These are phyloP conservation scores for Arthonia radiata DNA, from an alignment of 495 filamentous ascomycete species.

Conservation along the genomic window DNA sequence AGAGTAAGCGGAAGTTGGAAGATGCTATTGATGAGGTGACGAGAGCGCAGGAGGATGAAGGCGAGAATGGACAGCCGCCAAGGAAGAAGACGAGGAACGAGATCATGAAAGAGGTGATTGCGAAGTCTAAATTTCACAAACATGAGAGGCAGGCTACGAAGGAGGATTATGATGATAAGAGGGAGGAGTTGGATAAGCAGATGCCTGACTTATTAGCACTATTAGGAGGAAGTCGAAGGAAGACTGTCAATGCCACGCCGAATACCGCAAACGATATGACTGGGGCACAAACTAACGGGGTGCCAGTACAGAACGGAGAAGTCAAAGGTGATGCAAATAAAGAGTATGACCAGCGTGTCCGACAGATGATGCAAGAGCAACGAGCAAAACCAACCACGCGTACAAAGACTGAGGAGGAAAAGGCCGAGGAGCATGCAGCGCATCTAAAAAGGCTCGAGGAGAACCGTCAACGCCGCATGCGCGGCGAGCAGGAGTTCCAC, in stretches of 20 bases:
- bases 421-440: constrained; percentile 43
- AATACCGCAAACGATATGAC: too few species aligned
- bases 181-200: constrained; percentile 53
- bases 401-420: constrained; percentile 82
- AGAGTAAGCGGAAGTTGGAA: constrained; percentile 35
- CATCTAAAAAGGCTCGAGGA: constrained; percentile 58
- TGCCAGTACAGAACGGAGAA: too few species aligned
- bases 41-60: constrained; percentile 19
- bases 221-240: constrained; percentile 31
- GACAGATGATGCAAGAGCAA: constrained; percentile 58
- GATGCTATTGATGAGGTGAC: constrained; percentile 18
- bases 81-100: constrained; percentile 83
- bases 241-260: too few species aligned
- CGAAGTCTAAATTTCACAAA: constrained; percentile 88
- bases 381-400: constrained; percentile 62
- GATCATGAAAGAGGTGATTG: constrained; percentile 91
- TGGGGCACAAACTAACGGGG: too few species aligned
- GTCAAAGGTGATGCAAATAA: constrained; percentile 25
- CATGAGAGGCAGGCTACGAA: constrained; percentile 78
- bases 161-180: constrained; percentile 82
- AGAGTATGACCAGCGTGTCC: constrained; percentile 63
- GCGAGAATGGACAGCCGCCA: constrained; percentile 25
- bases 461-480: constrained; percentile 47
- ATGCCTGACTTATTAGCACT: constrained; percentile 57
- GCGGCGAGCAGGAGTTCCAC: constrained; percentile 33